Evolutionary conservation across 2,329 filamentous ascomycete genomes (phyloP).

Genomic region (Neodidymelliopsis sp.): DNA sequence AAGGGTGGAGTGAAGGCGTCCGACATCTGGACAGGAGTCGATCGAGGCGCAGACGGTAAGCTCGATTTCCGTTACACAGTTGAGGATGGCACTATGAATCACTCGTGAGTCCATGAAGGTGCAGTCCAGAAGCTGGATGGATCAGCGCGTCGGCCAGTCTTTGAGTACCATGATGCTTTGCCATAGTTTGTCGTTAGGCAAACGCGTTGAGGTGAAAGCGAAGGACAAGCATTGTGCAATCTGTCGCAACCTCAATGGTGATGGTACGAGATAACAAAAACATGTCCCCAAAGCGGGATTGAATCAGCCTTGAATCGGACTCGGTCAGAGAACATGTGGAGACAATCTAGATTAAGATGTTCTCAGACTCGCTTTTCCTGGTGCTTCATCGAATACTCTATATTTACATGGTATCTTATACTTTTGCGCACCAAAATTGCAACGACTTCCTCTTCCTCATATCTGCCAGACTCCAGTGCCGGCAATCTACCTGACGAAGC

Average conservation of each 20-base stretch:
- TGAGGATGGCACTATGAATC: too few species aligned
- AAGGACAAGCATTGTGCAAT: conserved; percentile 1
- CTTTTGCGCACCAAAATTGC: conserved; percentile 1
- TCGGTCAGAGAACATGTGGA: too few species aligned
- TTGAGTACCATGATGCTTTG: conserved; percentile 1
- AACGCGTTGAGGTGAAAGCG: conserved; percentile 10
- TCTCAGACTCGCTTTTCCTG: neutral
- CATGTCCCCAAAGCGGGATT: too few species aligned
- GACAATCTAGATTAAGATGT: neutral
- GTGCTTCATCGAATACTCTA: neutral
- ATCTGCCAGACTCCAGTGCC: too few species aligned
- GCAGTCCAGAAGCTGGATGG: too few species aligned
- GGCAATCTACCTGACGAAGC: conserved; percentile 47
- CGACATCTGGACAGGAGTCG: too few species aligned
- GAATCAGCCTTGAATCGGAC: too few species aligned
- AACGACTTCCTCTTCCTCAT: neutral
- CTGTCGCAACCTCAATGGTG: neutral
- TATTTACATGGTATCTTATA: conserved; percentile 15
- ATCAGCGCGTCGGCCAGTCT: neutral
- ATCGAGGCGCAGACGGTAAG: too few species aligned
- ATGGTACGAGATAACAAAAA: neutral
- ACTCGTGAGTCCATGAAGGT: too few species aligned
- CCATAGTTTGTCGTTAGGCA: conserved; percentile 1
- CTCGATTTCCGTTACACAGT: too few species aligned
- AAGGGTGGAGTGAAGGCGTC: neutral